Base-by-base conservation (phyloP, 2,329 filamentous ascomycete genomes). In the Shiraia sp. region DNA sequence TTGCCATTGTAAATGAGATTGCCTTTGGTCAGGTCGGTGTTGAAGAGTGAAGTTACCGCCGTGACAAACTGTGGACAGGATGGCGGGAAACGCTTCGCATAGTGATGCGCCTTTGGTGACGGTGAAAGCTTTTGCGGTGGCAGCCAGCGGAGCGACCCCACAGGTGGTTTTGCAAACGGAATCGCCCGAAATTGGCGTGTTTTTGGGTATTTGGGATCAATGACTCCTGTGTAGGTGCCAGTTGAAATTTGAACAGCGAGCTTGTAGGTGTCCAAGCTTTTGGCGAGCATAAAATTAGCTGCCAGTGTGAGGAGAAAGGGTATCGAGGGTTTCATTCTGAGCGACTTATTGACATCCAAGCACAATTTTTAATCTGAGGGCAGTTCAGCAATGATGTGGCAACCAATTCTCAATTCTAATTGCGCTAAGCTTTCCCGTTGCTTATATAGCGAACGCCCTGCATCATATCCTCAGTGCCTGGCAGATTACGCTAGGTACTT, bases 1-100 rank as follows among this genome's bases (percentile, higher is more conserved):
- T 61, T 53, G 30, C 59, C 53, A 14, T 66, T 59, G 23, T 59
- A 50, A 41, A 71, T 55, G 22, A 67, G 53, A 45, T 65, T 57
- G 35, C 61, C 60, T 31, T 65, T 58, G 38, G 63, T 58, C 5
- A 63, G 48, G 33, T 64, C 54, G 12, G 41, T 36, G 26, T 56
- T 68, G 47, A 55, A 68, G 15, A 71, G 40, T 1, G 59, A 61
- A 6, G 49, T 23, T 3, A 44, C 13, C 10, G 36, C 10, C 28
- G 28, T 23, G 10, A 47, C 28, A 22, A 60, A 63, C 34, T 57
- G 65, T 24, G 56, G 62, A 16, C 55, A 62, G 19, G 55, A 60
- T 24, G 46, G 51, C 36, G 39, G 48, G 15, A 47, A 43, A 2
- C 48, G 54, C 10, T 39, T 49, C 30, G 54, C 40, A 36, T 48